These are phyloP conservation scores for Pleurostoma richardsiae DNA, from an alignment of 2,329 filamentous ascomycete genomes.

Conservation along the genomic window DNA sequence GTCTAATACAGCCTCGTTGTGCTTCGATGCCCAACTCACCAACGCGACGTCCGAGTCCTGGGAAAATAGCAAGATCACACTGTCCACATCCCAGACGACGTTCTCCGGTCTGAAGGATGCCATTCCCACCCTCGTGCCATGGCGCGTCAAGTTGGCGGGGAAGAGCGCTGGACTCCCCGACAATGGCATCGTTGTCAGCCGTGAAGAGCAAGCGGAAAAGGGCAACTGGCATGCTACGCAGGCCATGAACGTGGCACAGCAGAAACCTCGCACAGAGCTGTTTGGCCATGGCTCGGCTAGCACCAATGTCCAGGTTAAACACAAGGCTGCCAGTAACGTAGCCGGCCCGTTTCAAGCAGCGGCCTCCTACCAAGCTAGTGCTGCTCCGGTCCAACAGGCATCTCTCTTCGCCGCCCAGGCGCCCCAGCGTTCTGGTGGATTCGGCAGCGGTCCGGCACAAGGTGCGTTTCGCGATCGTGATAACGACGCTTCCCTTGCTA, in stretches of 20 bases:
- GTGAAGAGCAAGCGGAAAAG: constrained; percentile 29
- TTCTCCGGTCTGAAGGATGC: constrained; percentile 50
- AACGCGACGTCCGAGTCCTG: constrained; percentile 62
- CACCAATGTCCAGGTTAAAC: too few species aligned
- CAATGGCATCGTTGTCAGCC: constrained; percentile 28
- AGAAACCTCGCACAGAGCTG: constrained; percentile 25
- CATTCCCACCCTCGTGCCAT: constrained; percentile 49
- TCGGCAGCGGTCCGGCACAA: too few species aligned
- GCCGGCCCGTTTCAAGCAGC: too few species aligned
- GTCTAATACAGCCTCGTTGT: constrained; percentile 43
- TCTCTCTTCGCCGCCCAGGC: too few species aligned
- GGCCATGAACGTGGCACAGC: constrained; percentile 12
- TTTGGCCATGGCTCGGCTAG: constrained; percentile 19
- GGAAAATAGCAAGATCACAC: constrained; percentile 52
- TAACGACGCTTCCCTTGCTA: too few species aligned
- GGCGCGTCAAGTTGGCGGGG: constrained; percentile 47
- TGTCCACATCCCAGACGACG: constrained; percentile 59
- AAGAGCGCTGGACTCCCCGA: constrained; percentile 9
- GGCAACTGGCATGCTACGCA: constrained; percentile 20
- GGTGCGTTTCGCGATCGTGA: too few species aligned
- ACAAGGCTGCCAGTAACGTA: too few species aligned
- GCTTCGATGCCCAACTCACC: constrained; percentile 57
- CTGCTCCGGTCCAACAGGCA: too few species aligned
- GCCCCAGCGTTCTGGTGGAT: too few species aligned
- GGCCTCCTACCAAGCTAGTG: too few species aligned